Conservation (phyloP, 352 stramenopile species). For the Blastocystis sp. region DNA sequence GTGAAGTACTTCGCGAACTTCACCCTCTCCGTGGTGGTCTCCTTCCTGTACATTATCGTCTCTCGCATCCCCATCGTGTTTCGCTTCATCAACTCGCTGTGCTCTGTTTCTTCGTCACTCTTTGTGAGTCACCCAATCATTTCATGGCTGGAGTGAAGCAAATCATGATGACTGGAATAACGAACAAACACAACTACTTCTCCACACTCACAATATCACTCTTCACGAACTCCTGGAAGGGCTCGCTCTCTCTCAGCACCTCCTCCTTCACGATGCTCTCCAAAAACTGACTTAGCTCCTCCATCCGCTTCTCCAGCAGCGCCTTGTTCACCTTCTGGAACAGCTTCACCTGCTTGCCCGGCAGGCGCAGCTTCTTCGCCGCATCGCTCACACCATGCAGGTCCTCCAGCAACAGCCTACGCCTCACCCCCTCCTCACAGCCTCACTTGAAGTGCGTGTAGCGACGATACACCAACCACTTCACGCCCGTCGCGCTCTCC, state of each 20-base stretch:
- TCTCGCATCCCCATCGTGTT: not conserved
- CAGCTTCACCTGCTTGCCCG: conserved; percentile 50
- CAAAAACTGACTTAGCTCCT: conserved; percentile 24
- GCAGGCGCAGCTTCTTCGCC: not conserved
- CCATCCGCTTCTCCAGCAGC: conserved; percentile 39
- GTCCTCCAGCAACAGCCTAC: conserved; percentile 25
- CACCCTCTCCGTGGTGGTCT: conserved; percentile 32
- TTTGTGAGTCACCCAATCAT: not conserved
- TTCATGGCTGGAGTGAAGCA: too few relatives aligned
- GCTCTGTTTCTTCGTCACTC: not conserved
- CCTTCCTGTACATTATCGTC: conserved; percentile 26
- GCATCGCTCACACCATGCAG: conserved; percentile 15
- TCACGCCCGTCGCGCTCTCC: conserved; percentile 5
- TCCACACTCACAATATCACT: conserved; percentile 25
- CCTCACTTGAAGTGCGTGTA: conserved; percentile 54
- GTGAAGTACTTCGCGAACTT: conserved; percentile 46
- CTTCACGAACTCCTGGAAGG: conserved; percentile 16
- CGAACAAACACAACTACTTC: not conserved
- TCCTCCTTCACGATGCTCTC: not conserved
- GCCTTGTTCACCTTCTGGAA: conserved; percentile 28
- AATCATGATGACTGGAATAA: too few relatives aligned
- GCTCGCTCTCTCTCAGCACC: not conserved
- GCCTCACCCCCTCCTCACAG: not conserved
- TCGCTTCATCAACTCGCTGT: not conserved
- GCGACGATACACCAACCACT: conserved; percentile 38